Evolutionary conservation across 106 monocot genomes (phyloP).

Genomic region (Alisma plantagoaquatica): DNA sequence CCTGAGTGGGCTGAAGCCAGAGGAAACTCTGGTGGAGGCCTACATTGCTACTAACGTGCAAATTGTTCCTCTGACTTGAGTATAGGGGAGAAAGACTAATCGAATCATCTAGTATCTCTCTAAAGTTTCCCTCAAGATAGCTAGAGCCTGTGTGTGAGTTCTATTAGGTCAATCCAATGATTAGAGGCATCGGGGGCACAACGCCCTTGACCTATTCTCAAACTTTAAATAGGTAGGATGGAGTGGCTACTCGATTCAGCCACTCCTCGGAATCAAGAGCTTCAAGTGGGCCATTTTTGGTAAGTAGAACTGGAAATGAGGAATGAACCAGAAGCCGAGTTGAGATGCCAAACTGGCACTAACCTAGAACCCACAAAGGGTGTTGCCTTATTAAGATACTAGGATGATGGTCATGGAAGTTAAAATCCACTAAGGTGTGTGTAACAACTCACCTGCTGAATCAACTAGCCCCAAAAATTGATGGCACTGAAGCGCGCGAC

Average conservation of each 20-base stretch:
- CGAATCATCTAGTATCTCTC: constrained; percentile 8
- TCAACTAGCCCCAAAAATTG: no score
- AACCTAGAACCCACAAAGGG: constrained; percentile 6
- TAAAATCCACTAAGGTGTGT: constrained; percentile 1
- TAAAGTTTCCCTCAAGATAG: no score
- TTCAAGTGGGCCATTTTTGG: constrained; percentile 11
- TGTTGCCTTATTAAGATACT: background rate
- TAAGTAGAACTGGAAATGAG: constrained; percentile 8
- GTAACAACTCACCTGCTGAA: no score
- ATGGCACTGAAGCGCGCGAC: no score
- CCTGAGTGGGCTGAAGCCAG: no score
- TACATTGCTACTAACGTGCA: no score
- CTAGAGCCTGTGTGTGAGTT: background rate
- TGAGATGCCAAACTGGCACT: constrained; percentile 1
- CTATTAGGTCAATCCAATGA: constrained; percentile 6
- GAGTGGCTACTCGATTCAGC: constrained; percentile 1
- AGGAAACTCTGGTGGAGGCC: no score
- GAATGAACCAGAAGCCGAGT: background rate
- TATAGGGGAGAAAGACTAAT: constrained; percentile 11
- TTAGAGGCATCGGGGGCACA: no score
- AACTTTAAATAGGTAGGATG: no score
- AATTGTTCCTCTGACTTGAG: no score
- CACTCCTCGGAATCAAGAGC: constrained; percentile 1
- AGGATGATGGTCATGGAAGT: constrained; percentile 4
- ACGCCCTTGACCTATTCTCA: no score